phyloP scores from a whole-genome alignment of 2,329 filamentous ascomycete genomes.

The Neobulgaria alba region DNA sequence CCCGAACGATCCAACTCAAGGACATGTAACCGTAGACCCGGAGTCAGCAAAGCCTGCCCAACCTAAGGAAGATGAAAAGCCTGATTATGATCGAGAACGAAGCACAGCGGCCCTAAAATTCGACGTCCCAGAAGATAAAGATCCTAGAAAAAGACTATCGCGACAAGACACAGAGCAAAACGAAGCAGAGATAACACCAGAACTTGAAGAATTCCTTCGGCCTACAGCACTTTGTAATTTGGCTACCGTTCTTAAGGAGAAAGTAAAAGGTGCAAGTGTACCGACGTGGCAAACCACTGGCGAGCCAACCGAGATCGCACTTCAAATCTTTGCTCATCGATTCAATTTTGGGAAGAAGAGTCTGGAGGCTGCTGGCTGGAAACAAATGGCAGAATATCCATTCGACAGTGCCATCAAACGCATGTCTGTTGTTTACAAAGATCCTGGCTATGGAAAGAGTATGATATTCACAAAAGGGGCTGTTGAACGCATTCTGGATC shows the following conservation, averaged over 20 bases:
- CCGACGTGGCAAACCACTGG: slow-evolving; percentile 48
- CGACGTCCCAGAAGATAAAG: slow-evolving; percentile 43
- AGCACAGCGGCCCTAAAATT: slow-evolving; percentile 52
- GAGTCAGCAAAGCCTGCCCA: slow-evolving; percentile 14
- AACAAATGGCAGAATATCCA: slow-evolving; percentile 51
- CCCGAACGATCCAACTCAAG: slow-evolving; percentile 46
- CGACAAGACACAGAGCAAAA: slow-evolving; percentile 15
- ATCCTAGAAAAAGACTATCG: slow-evolving; percentile 21
- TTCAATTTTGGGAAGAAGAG: slow-evolving; percentile 43
- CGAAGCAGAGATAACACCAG: slow-evolving; percentile 31
- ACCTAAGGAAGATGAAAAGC: slow-evolving; percentile 33
- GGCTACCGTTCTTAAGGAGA: slow-evolving; percentile 38
- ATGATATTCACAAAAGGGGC: slow-evolving; percentile 53
- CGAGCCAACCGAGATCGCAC: slow-evolving; percentile 59
- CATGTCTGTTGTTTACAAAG: slow-evolving; percentile 54
- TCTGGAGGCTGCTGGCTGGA: slow-evolving; percentile 36
- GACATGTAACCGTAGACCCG: slow-evolving; percentile 33
- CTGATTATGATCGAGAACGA: slow-evolving; percentile 51
- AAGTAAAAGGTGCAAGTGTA: slow-evolving; percentile 28
- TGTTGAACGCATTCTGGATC: slow-evolving; percentile 50
- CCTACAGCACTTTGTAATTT: slow-evolving; percentile 50
- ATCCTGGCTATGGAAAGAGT: slow-evolving; percentile 22
- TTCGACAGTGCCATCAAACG: slow-evolving; percentile 58
- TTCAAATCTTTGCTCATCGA: slow-evolving; percentile 56
- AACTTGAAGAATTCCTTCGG: slow-evolving; percentile 42